A percentile compares a stretch with the other conserved stretches of the same genome.
Evolutionary conservation across 176 grass and related monocot species (phyloP).

Genomic region (Avena atlantica): DNA sequence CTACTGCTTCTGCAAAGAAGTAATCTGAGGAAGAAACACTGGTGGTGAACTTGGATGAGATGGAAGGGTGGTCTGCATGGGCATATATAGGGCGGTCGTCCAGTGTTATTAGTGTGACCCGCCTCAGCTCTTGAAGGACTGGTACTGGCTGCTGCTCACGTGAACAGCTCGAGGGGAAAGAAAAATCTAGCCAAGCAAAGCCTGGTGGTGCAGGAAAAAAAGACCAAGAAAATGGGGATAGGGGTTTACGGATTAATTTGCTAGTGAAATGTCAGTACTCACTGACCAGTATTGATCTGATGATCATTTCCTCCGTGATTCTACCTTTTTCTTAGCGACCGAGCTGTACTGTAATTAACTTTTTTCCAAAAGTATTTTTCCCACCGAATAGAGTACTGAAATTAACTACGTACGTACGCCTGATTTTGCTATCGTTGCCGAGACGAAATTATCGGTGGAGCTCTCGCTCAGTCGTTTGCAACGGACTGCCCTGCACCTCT

Average conservation of each 20-base stretch:
- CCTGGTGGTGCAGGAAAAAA: no score
- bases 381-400: not conserved
- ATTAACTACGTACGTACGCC: not conserved
- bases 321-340: not conserved
- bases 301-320: slow-evolving; percentile 37
- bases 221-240: no score
- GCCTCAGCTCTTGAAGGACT: slow-evolving; percentile 32
- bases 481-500: not conserved
- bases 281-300: slow-evolving; percentile 32
- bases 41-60: slow-evolving; percentile 34
- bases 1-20: not conserved
- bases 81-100: slow-evolving; percentile 36
- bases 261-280: not conserved
- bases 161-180: slow-evolving; percentile 27
- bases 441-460: not conserved
- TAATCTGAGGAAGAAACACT: slow-evolving; percentile 10
- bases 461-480: not conserved
- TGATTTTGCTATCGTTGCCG: not conserved
- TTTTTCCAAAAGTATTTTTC: no score
- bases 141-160: slow-evolving; percentile 38
- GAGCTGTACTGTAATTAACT: not conserved
- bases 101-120: slow-evolving; percentile 11
- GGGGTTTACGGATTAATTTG: slow-evolving; percentile 13
- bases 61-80: slow-evolving; percentile 18
- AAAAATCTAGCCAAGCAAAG: slow-evolving; percentile 1